Percentiles rank a stretch among this genome's conserved stretches.
These are phyloP conservation scores for Fallopia convolvulus DNA, from an alignment of 148 eudicot species.

Conservation along the genomic window DNA sequence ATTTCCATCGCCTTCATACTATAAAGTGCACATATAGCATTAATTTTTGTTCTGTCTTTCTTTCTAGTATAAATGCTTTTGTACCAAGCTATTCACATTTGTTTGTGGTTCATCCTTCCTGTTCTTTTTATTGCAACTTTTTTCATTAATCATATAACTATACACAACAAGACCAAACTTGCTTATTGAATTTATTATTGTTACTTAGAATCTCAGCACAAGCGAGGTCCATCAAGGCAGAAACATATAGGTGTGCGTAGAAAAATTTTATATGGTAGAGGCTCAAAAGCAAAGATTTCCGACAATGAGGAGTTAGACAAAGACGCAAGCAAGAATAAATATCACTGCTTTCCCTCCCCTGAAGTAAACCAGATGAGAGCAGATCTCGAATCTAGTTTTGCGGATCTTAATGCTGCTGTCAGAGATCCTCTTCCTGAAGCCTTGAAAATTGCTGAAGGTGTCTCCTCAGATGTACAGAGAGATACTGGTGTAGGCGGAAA, in stretches of 20 bases:
- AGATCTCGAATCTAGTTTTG: constrained; percentile 34
- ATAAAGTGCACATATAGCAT: too few relatives aligned
- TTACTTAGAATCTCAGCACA: constrained; percentile 25
- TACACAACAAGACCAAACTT: neutral
- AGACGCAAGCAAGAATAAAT: constrained; percentile 12
- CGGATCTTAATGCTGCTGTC: constrained; percentile 41
- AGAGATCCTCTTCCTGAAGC: constrained; percentile 49
- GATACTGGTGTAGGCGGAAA: neutral
- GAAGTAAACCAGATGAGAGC: constrained; percentile 28
- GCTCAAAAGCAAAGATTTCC: constrained; percentile 25
- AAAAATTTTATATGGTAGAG: constrained; percentile 16
- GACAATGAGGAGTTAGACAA: constrained; percentile 22
- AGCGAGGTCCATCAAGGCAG: constrained; percentile 17
- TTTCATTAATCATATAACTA: neutral
- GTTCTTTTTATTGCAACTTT: neutral
- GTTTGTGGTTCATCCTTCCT: neutral
- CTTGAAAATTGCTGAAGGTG: constrained; percentile 9
- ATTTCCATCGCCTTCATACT: too few relatives aligned
- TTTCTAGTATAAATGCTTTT: too few relatives aligned
- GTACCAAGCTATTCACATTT: neutral
- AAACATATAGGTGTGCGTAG: constrained; percentile 35
- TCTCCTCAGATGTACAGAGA: neutral
- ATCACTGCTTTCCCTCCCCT: constrained; percentile 18
- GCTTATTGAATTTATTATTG: neutral
- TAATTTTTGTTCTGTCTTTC: too few relatives aligned